Evolutionary conservation across 1,139 yeast genomes (phyloP).

Genomic region (Yarrowia galli): DNA sequence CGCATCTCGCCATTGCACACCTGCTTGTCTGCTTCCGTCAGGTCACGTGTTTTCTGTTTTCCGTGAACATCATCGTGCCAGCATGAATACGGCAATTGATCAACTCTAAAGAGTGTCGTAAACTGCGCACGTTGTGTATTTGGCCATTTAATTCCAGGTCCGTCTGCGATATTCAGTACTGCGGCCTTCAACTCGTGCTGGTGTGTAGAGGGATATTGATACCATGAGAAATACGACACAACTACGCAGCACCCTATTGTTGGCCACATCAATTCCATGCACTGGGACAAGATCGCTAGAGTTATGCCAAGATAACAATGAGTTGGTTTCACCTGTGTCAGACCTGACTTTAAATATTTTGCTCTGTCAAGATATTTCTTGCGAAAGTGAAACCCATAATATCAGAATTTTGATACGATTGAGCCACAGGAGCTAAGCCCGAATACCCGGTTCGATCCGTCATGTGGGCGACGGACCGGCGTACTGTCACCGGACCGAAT

Average conservation of each 20-base stretch:
- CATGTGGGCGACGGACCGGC: no score
- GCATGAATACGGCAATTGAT: constrained; percentile 9
- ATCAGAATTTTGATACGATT: background rate
- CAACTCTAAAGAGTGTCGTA: constrained; percentile 25
- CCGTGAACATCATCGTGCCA: constrained; percentile 15
- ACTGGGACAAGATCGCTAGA: background rate
- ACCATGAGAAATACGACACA: no score
- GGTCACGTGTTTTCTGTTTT: background rate
- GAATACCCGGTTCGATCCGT: background rate
- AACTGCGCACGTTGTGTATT: no score
- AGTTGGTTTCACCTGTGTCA: background rate
- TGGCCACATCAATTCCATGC: constrained; percentile 4
- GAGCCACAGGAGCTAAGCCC: background rate
- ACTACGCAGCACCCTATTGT: background rate
- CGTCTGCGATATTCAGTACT: no score
- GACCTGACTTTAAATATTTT: background rate
- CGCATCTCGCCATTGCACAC: background rate
- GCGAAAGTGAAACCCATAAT: background rate
- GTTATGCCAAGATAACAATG: constrained; percentile 11
- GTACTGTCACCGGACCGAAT: no score
- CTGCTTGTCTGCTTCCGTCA: constrained; percentile 6
- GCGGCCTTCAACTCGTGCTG: no score
- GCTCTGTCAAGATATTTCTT: background rate
- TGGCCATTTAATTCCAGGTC: no score
- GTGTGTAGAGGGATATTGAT: no score